phyloP scores from a whole-genome alignment of 2,329 filamentous ascomycete species.

The Calonectria henricotiae region DNA sequence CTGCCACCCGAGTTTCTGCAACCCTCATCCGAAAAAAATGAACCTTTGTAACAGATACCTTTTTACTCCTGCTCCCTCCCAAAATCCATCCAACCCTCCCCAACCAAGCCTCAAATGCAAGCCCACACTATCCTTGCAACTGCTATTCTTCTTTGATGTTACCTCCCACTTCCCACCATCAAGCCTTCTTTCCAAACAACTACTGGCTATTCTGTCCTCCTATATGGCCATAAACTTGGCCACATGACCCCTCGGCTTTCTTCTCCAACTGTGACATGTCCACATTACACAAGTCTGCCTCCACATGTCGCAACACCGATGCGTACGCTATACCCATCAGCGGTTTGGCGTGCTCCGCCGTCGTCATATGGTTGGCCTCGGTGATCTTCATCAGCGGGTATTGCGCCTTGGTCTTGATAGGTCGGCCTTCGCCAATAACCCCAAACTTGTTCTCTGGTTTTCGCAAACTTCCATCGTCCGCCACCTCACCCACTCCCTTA shows the following conservation, averaged over 20 bases:
- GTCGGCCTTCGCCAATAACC: constrained; percentile 59
- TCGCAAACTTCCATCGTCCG: constrained; percentile 54
- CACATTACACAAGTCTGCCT: constrained; percentile 40
- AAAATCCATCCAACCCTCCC: constrained; percentile 50
- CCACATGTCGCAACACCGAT: constrained; percentile 51
- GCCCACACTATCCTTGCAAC: constrained; percentile 38
- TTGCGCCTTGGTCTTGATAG: constrained; percentile 45
- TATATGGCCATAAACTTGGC: constrained; percentile 9
- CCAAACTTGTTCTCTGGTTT: constrained; percentile 55
- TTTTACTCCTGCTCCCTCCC: constrained; percentile 33
- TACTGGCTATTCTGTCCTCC: constrained; percentile 32
- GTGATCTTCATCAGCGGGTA: constrained; percentile 56
- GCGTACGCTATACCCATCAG: constrained; percentile 63
- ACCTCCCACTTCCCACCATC: constrained; percentile 19
- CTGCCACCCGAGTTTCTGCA: constrained; percentile 21
- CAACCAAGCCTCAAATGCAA: constrained; percentile 42
- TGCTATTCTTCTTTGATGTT: constrained; percentile 36
- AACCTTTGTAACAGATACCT: constrained; percentile 33
- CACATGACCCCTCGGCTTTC: not conserved
- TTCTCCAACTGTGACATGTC: constrained; percentile 22
- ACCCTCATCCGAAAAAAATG: constrained; percentile 15
- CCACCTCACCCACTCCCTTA: constrained; percentile 54
- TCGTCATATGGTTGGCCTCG: constrained; percentile 59
- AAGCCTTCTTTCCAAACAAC: constrained; percentile 44
- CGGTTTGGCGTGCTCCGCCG: constrained; percentile 60